phyloP scores from a whole-genome alignment of 306 rosid species.

The Fragaria nilgerrensis region DNA sequence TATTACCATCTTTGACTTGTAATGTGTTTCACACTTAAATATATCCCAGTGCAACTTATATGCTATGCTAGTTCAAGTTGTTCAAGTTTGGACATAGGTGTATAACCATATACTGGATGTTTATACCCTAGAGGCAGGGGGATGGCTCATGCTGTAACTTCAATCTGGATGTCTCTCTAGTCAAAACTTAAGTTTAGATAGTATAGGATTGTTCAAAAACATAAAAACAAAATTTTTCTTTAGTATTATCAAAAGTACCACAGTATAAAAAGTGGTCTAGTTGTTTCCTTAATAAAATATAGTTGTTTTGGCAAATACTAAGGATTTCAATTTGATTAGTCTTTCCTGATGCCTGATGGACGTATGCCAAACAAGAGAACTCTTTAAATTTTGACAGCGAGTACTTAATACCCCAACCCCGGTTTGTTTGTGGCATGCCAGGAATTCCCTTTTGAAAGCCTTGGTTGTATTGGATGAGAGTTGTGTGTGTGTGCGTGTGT shows the following conservation, averaged over 20 bases:
- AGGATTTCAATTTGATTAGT: neutral
- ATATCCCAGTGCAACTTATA: neutral
- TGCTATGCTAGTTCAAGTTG: neutral
- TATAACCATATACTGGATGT: neutral
- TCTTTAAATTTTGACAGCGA: neutral
- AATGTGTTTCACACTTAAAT: too few species aligned
- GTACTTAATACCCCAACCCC: neutral
- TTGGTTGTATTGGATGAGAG: neutral
- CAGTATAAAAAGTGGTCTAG: neutral
- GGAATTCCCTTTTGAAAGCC: conserved; percentile 10
- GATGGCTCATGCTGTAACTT: neutral
- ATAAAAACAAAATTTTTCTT: neutral
- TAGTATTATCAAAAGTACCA: neutral
- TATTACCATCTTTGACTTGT: neutral
- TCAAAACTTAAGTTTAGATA: neutral
- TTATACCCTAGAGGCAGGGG: neutral
- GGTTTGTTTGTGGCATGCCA: neutral
- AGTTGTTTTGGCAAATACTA: neutral
- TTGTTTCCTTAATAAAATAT: neutral
- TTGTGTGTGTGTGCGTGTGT: neutral
- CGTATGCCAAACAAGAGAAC: neutral
- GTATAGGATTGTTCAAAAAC: neutral
- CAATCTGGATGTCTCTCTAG: neutral
- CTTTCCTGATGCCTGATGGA: neutral
- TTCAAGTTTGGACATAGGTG: neutral